Conservation (phyloP, 129 eudicot species). For the Tagetes patula region DNA sequence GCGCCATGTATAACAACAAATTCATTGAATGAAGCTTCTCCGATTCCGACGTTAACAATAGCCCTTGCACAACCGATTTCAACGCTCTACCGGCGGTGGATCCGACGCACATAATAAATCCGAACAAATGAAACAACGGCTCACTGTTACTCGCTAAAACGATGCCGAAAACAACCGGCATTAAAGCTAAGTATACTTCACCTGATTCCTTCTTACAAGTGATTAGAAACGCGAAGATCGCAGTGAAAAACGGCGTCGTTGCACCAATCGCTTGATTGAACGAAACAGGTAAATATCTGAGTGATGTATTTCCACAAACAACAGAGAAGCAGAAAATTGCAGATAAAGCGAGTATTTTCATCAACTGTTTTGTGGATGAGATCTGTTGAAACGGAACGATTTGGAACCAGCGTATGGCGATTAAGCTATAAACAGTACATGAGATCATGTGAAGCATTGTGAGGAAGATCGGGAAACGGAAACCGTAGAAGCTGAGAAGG, state of each 20-base stretch:
- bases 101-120: constrained; percentile 54
- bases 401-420: constrained; percentile 56
- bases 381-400: constrained; percentile 63
- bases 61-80: constrained; percentile 69
- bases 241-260: constrained; percentile 75
- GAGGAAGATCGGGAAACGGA: constrained; percentile 70
- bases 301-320: constrained; percentile 70
- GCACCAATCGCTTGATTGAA: constrained; percentile 79
- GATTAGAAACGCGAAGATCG: constrained; percentile 64
- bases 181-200: constrained; percentile 51
- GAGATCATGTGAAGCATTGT: constrained; percentile 86
- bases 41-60: constrained; percentile 52
- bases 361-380: constrained; percentile 47
- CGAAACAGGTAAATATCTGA: constrained; percentile 65
- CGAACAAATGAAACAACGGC: constrained; percentile 63
- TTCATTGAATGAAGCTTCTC: constrained; percentile 74
- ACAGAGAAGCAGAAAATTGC: constrained; percentile 67
- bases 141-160: constrained; percentile 72
- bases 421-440: constrained; percentile 49
- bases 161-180: constrained; percentile 67
- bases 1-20: constrained; percentile 63
- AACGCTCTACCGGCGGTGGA: constrained; percentile 72
- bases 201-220: constrained; percentile 64
- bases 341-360: constrained; percentile 57
- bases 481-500: constrained; percentile 67